Evolutionary conservation across 2,329 filamentous ascomycete genomes (phyloP).

Genomic region (Lasiodiplodia hormozganensis): DNA sequence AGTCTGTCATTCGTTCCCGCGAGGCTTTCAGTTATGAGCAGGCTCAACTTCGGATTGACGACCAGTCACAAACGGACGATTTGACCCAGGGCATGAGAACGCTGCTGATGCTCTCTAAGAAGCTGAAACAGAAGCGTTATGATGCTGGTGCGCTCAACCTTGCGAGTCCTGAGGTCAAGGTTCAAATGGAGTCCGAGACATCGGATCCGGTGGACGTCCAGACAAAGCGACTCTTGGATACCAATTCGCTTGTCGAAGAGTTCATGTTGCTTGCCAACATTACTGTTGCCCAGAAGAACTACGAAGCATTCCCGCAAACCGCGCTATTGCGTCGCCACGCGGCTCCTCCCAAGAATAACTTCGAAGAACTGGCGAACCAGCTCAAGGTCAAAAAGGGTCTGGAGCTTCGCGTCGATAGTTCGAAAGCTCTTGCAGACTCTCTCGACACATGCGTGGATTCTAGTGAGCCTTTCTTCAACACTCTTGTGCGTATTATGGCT

Average conservation of each 20-base stretch:
- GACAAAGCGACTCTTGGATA: constrained; percentile 91
- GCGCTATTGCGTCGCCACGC: constrained; percentile 92
- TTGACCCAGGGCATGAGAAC: constrained; percentile 88
- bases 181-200: constrained; percentile 93
- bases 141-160: constrained; percentile 94
- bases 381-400: constrained; percentile 85
- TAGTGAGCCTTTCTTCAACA: constrained; percentile 95
- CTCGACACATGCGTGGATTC: constrained; percentile 84
- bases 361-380: constrained; percentile 91
- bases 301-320: constrained; percentile 91
- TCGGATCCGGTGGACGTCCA: constrained; percentile 96
- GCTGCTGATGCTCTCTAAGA: constrained; percentile 87
- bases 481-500: constrained; percentile 93
- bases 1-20: constrained; percentile 95
- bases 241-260: constrained; percentile 96
- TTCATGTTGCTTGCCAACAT: constrained; percentile 99
- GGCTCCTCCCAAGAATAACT: constrained; percentile 92
- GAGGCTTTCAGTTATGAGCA: constrained; percentile 98
- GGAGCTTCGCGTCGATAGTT: constrained; percentile 82
- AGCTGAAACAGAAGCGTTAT: constrained; percentile 93
- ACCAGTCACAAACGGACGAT: constrained; percentile 84
- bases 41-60: constrained; percentile 92
- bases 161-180: constrained; percentile 96
- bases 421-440: constrained; percentile 90
- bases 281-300: constrained; percentile 88